A percentile compares a stretch with the other conserved stretches of the same genome.
Evolutionary conservation across 225 moss, liverwort and hornwort species (phyloP).

Genomic region (Lunularia cruciata): DNA sequence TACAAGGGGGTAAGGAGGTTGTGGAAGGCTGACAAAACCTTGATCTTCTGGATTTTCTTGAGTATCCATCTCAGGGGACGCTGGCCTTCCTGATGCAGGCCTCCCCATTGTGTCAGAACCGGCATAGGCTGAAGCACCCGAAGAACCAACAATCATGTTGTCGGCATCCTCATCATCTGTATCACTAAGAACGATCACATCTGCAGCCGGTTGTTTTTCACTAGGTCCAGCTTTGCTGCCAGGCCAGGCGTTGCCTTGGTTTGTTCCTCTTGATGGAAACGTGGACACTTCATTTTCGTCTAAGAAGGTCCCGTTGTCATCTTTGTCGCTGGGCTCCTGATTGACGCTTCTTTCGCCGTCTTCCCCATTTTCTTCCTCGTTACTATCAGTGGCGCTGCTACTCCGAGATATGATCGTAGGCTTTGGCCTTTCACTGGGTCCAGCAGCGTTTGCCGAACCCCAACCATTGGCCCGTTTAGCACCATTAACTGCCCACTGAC

Average conservation of each 20-base stretch:
- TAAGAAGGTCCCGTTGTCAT: slow-evolving; percentile 29
- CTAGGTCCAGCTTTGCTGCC: slow-evolving; percentile 41
- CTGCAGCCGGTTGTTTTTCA: slow-evolving; percentile 50
- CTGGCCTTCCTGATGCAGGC: slow-evolving; percentile 34
- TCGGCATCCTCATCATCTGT: slow-evolving; percentile 81
- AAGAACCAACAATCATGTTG: slow-evolving; percentile 62
- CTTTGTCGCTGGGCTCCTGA: slow-evolving; percentile 89
- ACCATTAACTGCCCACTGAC: slow-evolving; percentile 75
- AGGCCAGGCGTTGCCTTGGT: slow-evolving; percentile 16
- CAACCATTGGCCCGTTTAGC: slow-evolving; percentile 68
- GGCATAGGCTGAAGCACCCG: slow-evolving; percentile 61
- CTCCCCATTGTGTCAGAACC: slow-evolving; percentile 61
- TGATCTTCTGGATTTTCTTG: slow-evolving; percentile 43
- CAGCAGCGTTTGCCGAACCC: slow-evolving; percentile 44
- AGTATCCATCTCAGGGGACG: slow-evolving; percentile 62
- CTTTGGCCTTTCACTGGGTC: slow-evolving; percentile 69
- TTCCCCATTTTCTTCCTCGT: slow-evolving; percentile 71
- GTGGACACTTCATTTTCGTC: slow-evolving; percentile 44
- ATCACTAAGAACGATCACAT: slow-evolving; percentile 81
- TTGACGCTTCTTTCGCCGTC: slow-evolving; percentile 90
- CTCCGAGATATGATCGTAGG: slow-evolving; percentile 63
- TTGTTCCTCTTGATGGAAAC: slow-evolving; percentile 23
- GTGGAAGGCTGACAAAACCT: slow-evolving; percentile 21
- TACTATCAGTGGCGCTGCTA: slow-evolving; percentile 94
- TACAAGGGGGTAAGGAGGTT: slow-evolving; percentile 27